Evolutionary conservation across 257 asterid species (phyloP).

Genomic region (Solanum tacnaense): DNA sequence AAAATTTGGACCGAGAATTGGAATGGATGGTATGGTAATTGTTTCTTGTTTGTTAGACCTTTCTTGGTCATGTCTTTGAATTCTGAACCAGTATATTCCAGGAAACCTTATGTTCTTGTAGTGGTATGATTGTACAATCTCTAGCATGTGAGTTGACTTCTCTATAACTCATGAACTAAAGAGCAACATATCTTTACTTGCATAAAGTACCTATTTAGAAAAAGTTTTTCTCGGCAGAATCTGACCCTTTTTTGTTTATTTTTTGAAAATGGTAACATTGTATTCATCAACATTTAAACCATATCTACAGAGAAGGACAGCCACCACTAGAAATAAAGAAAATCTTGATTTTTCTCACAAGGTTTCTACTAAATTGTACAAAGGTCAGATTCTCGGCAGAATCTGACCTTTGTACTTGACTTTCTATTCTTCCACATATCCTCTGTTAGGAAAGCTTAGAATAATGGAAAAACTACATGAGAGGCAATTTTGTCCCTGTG

Average conservation of each 20-base stretch:
- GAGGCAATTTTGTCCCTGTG: background rate
- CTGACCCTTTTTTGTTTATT: background rate
- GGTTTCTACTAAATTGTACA: background rate
- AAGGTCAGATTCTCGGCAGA: background rate
- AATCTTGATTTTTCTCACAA: background rate
- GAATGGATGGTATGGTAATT: slow-evolving; percentile 74
- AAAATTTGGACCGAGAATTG: slow-evolving; percentile 86
- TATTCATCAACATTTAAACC: background rate
- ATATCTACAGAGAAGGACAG: background rate
- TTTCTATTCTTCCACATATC: background rate
- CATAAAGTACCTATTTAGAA: background rate
- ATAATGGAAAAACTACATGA: background rate
- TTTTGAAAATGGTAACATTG: background rate
- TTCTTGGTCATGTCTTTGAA: background rate
- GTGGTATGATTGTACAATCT: background rate
- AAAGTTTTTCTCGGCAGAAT: background rate
- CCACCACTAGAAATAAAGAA: background rate
- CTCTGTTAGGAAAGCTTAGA: background rate
- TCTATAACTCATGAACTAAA: background rate
- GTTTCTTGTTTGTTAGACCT: background rate
- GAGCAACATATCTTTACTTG: background rate
- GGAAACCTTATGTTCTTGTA: background rate
- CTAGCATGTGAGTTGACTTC: background rate
- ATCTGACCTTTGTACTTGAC: background rate
- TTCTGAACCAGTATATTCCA: background rate